phyloP scores from a whole-genome alignment of 768 basidiomycete species.

The Sporobolomyces phaffii region DNA sequence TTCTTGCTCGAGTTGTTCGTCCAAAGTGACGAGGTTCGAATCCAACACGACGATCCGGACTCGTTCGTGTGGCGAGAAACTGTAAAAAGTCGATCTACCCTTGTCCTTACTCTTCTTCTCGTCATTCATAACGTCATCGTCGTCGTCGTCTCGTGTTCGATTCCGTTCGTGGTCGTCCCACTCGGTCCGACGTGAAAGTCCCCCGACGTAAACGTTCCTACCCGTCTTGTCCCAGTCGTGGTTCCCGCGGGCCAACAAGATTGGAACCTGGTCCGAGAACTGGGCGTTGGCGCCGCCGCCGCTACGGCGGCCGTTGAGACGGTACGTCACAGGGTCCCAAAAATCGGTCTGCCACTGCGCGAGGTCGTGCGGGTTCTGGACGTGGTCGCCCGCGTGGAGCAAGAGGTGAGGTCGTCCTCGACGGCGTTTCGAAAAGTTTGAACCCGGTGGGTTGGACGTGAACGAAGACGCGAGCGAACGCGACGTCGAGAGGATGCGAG shows the following conservation, averaged over 20 bases:
- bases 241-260: constrained; percentile 34
- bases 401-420: constrained; percentile 27
- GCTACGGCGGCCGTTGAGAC: background rate
- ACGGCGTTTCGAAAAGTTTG: background rate
- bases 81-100: constrained; percentile 9
- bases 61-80: constrained; percentile 20
- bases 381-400: constrained; percentile 35
- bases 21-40: constrained; percentile 25
- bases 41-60: constrained; percentile 35
- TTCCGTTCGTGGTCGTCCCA: too few relatives aligned
- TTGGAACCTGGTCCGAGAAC: constrained; percentile 8
- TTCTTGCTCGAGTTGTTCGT: constrained; percentile 28
- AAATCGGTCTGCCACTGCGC: constrained; percentile 39
- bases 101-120: background rate
- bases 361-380: constrained; percentile 34
- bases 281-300: too few relatives aligned
- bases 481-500: constrained; percentile 5
- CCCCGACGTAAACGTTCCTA: constrained; percentile 23
- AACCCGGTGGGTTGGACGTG: too few relatives aligned
- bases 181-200: background rate
- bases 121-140: background rate
- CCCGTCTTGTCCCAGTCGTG: constrained; percentile 37
- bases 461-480: background rate
- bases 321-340: constrained; percentile 31
- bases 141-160: too few relatives aligned